Base-by-base conservation (phyloP, 345 rosid genomes). In the Dipteronia dyeriana region DNA sequence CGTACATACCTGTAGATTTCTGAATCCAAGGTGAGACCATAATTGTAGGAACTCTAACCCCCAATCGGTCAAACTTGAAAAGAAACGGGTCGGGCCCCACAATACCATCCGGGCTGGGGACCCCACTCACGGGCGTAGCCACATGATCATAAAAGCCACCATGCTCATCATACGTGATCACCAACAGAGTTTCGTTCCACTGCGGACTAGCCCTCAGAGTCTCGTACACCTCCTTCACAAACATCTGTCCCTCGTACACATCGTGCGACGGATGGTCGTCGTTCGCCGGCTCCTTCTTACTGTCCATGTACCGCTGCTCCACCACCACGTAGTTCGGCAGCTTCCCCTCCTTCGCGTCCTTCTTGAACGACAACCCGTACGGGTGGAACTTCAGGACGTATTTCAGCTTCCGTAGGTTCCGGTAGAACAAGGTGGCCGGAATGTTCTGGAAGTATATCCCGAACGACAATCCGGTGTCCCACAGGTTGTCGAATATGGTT, bases 221-320 rank as follows among this genome's bases (percentile, higher is more conserved):
- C 88, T 95, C 99, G 72, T 93, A 95, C 75, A 95, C 97, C 88
- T 93, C 94, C 85, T 95, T 95, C 75, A 86, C 84, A 2, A 83
- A 87, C 91, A 88, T 89, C 86, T 95, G 95, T 45, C 99, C 99
- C 49, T 87, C 89, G 74, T 90, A 91, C 34, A 93, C 97, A 66
- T 95, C 98, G 81, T 95, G 99, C 11, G 99, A 93, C 1, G 99
- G 98, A 75, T 95, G 99, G 66, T 95, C 98, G 41, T 93, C 97
- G 43, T 74, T 90, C 68, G 93, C 98, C 0, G 98, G 98, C 31
- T 77, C 81, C 0, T 7, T 0, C 78, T 82, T 83, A 0, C 83
- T 34, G 75, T 95, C 98, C 86, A 74, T 43, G 89, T 93, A 95
- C 75, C 94, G 89, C 88, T 95, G 98, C 87, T 95, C 99, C 70